These are phyloP conservation scores for Vicia villosa DNA, from an alignment of 306 rosid species.

Conservation along the genomic window DNA sequence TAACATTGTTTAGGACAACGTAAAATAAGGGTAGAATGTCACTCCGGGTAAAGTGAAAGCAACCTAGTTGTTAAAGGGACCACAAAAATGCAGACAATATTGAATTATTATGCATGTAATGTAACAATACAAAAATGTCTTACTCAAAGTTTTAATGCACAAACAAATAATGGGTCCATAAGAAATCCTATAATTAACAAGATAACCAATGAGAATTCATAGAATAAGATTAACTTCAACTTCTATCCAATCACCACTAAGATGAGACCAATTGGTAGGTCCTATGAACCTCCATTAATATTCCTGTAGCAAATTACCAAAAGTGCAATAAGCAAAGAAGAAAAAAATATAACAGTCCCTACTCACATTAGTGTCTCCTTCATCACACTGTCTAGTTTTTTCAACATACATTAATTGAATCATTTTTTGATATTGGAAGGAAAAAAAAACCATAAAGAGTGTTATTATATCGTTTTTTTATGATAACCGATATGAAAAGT, in stretches of 20 bases:
- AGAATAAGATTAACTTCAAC: slow-evolving; percentile 57
- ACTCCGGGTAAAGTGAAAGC: slow-evolving; percentile 44
- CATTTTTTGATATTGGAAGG: slow-evolving; percentile 28
- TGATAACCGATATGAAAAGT: slow-evolving; percentile 51
- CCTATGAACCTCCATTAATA: slow-evolving; percentile 34
- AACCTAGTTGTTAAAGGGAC: slow-evolving; percentile 48
- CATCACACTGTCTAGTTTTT: slow-evolving; percentile 36
- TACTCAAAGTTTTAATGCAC: slow-evolving; percentile 40
- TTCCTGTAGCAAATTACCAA: slow-evolving; percentile 42
- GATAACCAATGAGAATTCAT: slow-evolving; percentile 58
- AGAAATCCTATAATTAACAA: slow-evolving; percentile 53
- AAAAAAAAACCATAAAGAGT: background rate
- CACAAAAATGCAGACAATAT: slow-evolving; percentile 39
- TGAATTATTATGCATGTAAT: slow-evolving; percentile 44
- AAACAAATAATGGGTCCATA: slow-evolving; percentile 41
- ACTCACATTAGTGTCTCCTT: slow-evolving; percentile 20
- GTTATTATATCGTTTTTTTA: background rate
- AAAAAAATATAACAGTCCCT: background rate
- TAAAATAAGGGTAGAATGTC: slow-evolving; percentile 35
- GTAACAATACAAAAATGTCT: slow-evolving; percentile 56
- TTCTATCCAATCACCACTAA: slow-evolving; percentile 60
- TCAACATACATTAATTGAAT: slow-evolving; percentile 49
- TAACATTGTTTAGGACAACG: background rate
- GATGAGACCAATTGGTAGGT: slow-evolving; percentile 48
- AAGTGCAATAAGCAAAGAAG: slow-evolving; percentile 37